A percentile compares a stretch with the other conserved stretches of the same genome.
These are phyloP conservation scores for Suillus variegatus DNA, from an alignment of 768 basidiomycete genomes.

Conservation along the genomic window DNA sequence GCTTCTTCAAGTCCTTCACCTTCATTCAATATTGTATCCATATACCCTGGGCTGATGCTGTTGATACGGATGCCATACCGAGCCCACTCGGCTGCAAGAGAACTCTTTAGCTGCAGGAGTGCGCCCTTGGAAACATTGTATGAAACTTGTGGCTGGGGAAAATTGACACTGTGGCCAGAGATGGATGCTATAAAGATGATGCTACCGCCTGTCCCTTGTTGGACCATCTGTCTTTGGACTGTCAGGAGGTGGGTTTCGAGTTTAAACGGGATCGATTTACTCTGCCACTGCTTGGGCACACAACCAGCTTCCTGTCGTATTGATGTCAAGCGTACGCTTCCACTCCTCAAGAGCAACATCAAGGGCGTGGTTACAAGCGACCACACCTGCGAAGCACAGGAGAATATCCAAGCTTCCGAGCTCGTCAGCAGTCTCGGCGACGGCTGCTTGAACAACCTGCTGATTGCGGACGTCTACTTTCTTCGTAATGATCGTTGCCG, in stretches of 20 bases:
- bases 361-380: constrained; percentile 33
- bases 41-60: constrained; percentile 45
- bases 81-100: constrained; percentile 45
- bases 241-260: not conserved
- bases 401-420: constrained; percentile 39
- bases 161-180: constrained; percentile 43
- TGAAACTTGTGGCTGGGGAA: constrained; percentile 42
- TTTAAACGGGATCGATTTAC: constrained; percentile 21
- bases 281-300: constrained; percentile 44
- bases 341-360: constrained; percentile 36
- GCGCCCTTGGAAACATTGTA: constrained; percentile 47
- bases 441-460: constrained; percentile 27
- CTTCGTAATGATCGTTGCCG: constrained; percentile 33
- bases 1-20: constrained; percentile 33
- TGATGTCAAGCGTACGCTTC: constrained; percentile 41
- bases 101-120: constrained; percentile 39
- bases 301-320: constrained; percentile 47
- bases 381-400: constrained; percentile 46
- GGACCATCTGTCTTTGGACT: constrained; percentile 40
- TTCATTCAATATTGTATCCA: constrained; percentile 44
- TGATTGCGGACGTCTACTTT: constrained; percentile 36
- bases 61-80: constrained; percentile 44
- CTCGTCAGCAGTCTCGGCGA: constrained; percentile 23
- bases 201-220: constrained; percentile 40
- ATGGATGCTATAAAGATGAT: constrained; percentile 46